These are phyloP conservation scores for Coniella vitis DNA, from an alignment of 2,329 filamentous ascomycete genomes.

Conservation along the genomic window DNA sequence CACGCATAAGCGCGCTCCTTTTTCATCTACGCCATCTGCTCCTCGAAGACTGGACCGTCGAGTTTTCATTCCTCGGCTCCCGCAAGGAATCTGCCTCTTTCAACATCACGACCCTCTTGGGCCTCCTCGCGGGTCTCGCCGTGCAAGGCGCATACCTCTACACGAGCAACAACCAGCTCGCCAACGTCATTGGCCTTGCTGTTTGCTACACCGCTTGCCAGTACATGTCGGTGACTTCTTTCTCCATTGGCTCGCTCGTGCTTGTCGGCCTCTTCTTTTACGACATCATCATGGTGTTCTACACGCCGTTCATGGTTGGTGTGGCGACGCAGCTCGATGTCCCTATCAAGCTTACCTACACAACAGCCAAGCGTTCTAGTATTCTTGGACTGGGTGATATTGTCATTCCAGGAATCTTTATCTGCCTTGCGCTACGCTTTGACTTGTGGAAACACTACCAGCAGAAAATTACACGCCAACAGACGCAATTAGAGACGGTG, in stretches of 20 bases:
- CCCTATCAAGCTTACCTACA: conserved; percentile 84
- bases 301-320: conserved; percentile 78
- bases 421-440: conserved; percentile 82
- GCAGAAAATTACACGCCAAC: conserved; percentile 49
- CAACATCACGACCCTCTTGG: conserved; percentile 51
- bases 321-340: conserved; percentile 86
- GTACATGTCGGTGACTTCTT: conserved; percentile 82
- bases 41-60: conserved; percentile 44
- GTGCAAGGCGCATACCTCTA: conserved; percentile 61
- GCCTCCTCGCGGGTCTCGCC: conserved; percentile 45
- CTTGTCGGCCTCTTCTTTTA: conserved; percentile 82
- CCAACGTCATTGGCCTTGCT: conserved; percentile 79
- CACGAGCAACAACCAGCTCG: conserved; percentile 52
- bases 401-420: conserved; percentile 84
- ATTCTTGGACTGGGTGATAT: conserved; percentile 96
- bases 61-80: conserved; percentile 45
- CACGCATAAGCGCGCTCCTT: conserved; percentile 22
- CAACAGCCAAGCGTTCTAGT: conserved; percentile 50
- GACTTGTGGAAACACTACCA: conserved; percentile 82
- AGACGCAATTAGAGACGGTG: conserved; percentile 28
- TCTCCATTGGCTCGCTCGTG: conserved; percentile 72
- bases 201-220: conserved; percentile 80
- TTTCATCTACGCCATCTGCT: conserved; percentile 49
- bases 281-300: conserved; percentile 90
- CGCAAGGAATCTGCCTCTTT: conserved; percentile 41